Base-by-base conservation (phyloP, 2,329 filamentous ascomycete species). In the Hymenoscyphus occultus region DNA sequence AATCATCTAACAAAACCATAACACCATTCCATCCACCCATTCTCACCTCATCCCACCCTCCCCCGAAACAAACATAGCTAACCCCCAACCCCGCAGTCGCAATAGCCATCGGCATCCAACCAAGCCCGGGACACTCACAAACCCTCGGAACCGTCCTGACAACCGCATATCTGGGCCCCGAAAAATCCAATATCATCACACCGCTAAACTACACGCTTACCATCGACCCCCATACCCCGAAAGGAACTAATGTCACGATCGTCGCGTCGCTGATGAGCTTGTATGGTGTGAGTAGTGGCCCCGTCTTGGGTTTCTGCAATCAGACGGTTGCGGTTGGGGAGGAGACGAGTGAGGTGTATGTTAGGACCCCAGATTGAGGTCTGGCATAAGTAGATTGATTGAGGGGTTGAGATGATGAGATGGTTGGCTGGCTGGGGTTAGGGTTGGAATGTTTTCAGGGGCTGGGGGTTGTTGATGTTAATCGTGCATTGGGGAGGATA, bases 251-350 rank as follows among this genome's bases (percentile, higher is more conserved):
- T 7, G 22, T 54, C 1, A 54, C 54, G 4, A 35, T 68, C 5
- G 45, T 19, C 7, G 63, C 56, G 12, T 59, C 48, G 14, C 40
- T 67, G 14, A 63, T 64, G 60, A 68, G 67, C 39, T 39, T 65
- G 51, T 68, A 67, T 61, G 67, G 67, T 16, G 64, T 31, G n/a
- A 31, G 5, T 2, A 32, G 35, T 48, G 45, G 12, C 7, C 60
- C 65, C 1, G 51, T 40, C 6, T 32, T 68, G 58, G 28, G 13
- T 1, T 13, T 31, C 12, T 68, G 14, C 2, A 65, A 67, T 61
- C 60, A 59, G 7, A 65, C 56, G 16, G 42, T 66, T 12, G 56
- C 16, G 22, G 61, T 64, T n/a, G 66, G 63, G 3, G 63, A 59
- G 16, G 14, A 19, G 45, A 51, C 22, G 4, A 48, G 56, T 28